Evolutionary conservation across 164 flowering plant genomes (phyloP), one percentile per base, ranked within the genome.

Genomic region (Euptelea pleiosperma): DNA sequence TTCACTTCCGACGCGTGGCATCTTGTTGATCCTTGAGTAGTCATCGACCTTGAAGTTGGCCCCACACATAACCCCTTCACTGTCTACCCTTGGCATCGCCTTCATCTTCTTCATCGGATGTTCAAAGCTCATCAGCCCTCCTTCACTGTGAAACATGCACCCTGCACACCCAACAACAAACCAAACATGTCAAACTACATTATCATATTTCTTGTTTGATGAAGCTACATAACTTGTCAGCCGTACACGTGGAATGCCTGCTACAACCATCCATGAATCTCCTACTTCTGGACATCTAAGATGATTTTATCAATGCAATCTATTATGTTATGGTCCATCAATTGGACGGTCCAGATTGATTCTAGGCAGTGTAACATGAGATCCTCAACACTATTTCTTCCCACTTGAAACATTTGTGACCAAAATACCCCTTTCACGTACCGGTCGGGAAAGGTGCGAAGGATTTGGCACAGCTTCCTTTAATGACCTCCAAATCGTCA

Each of bases 71-170:
- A 67, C 86, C 0, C 98, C 96, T 57, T 90, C 90, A 57, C 98
- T 93, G 42, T 93, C 97, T 4, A 87, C 67, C 64, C 97, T 80
- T 2, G 92, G 97, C 96, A 93, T 78, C n/a, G 97, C 85, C 75
- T 74, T 93, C 70, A 93, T 63, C 79, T 80, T 88, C 74, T 93
- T 74, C 88, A 84, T 86, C 11, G 96, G 99, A 69, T 93, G 96
- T 81, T 88, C 97, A 57, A 79, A 93, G 77, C 92, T 93, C 95
- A 71, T 81, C 71, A 93, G 45, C 1, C 99, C 97, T 45, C 87
- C 82, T 2, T 79, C 97, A 43, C 94, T 90, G 64, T 88, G 95
- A 57, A 90, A 93, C 83, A 93, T 83, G 58, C 85, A 93, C 35
- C 97, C 98, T 87, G 72, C 66, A 58, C 30, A 30, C 22, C 40